These are phyloP conservation scores for Haplographium delicatum DNA, from an alignment of 495 filamentous ascomycete species.

Conservation along the genomic window DNA sequence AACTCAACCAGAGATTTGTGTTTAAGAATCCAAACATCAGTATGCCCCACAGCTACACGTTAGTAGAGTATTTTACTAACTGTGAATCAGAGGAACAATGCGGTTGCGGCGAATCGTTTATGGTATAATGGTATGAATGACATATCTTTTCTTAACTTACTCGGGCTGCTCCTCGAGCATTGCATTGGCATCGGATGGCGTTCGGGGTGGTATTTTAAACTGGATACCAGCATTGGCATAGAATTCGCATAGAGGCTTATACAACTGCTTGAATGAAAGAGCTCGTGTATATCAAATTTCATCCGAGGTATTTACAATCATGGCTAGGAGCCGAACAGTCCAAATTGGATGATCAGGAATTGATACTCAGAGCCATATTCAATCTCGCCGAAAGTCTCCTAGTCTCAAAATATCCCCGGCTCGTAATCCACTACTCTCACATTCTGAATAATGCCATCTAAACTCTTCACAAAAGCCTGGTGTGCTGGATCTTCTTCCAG, in stretches of 20 bases:
- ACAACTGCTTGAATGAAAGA: background rate
- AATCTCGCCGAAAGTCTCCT: no score
- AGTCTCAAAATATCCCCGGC: slow-evolving; percentile 29
- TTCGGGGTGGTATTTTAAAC: slow-evolving; percentile 17
- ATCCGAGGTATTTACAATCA: background rate
- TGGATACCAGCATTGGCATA: slow-evolving; percentile 23
- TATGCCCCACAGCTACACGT: no score
- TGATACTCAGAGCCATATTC: no score
- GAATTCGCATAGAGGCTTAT: slow-evolving; percentile 19
- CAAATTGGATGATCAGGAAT: no score
- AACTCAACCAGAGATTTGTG: slow-evolving; percentile 81
- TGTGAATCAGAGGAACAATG: slow-evolving; percentile 77
- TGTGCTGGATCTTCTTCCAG: slow-evolving; percentile 45
- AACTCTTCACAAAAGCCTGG: slow-evolving; percentile 34
- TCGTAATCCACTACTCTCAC: slow-evolving; percentile 41
- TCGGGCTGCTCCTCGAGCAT: slow-evolving; percentile 13
- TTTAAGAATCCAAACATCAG: slow-evolving; percentile 98
- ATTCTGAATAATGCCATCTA: slow-evolving; percentile 33
- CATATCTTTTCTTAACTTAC: background rate
- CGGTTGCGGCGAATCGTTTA: slow-evolving; percentile 96
- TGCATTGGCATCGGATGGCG: slow-evolving; percentile 21
- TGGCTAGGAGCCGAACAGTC: background rate
- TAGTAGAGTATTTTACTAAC: no score
- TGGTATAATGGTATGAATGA: slow-evolving; percentile 49
- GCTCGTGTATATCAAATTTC: background rate